Base-by-base conservation (phyloP, 768 basidiomycete genomes). In the Boletus tomentosulus region DNA sequence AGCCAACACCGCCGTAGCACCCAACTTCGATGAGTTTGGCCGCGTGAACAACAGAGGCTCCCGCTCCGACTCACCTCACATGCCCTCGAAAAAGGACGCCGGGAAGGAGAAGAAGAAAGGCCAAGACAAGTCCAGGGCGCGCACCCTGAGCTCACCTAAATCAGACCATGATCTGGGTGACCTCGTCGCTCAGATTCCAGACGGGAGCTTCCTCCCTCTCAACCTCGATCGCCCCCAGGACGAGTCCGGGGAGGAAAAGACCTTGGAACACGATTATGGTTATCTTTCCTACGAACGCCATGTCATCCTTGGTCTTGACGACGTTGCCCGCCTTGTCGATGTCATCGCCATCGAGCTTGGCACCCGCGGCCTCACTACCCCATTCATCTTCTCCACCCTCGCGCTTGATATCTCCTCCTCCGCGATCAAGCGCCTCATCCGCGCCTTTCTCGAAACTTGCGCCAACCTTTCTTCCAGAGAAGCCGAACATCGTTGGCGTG, bases 381-480 rank as follows among this genome's bases (percentile, higher is more conserved):
- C 95, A 22, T 87, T 97, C 72, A 85, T 98, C 57, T 96, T 98
- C 75, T 91, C 90, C 35, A 84, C 82, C 28, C 82, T 87, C 60
- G 93, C 93, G 15, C 83, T 98, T 56, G 94, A 97, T 63, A 77
- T 95, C 39, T 87, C 84, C 41, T 74, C 84, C 6, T 74, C 83
- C n/a, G 81, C 84, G 33, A 83, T 92, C 62, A 85, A 81, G 62
- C 76, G 86, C 47, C 80, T 98, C 50, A 85, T 96, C 56, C 78
- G 82, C n/a, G 73, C 85, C 7, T 98, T 95, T 72, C 71, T 97
- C n/a, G 74, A 77, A 39, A 84, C 83, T 6, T 87, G 85, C 61
- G 31, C 56, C 66, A 50, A 65, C 58, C 71, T 51, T 52, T 67
- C 53, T 9, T 69, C 67, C 11, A 2, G 38, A 28, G 74, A 74